Percentiles rank a stretch among this genome's conserved stretches.
phyloP scores from a whole-genome alignment of 2,329 filamentous ascomycete species.

The Xylariaceae sp. region DNA sequence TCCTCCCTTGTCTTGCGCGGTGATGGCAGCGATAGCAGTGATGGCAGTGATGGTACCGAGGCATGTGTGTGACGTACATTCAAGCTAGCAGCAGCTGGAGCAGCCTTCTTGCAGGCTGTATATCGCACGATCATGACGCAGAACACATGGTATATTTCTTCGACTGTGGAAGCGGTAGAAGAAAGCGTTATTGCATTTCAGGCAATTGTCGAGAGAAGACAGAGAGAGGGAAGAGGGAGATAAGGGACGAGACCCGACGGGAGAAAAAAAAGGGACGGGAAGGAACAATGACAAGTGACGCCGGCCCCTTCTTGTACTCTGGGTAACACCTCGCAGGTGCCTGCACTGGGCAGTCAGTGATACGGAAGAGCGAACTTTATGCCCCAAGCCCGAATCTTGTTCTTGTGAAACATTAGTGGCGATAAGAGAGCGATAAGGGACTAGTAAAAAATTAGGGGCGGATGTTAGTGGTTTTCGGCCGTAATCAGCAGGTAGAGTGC shows the following conservation, averaged over 20 bases:
- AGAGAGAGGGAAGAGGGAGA: neutral
- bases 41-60: constrained; percentile 1
- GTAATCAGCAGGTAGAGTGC: no score
- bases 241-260: neutral
- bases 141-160: constrained; percentile 20
- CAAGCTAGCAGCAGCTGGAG: constrained; percentile 32
- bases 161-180: constrained; percentile 1
- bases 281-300: neutral
- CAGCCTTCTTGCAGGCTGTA: constrained; percentile 38
- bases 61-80: constrained; percentile 30
- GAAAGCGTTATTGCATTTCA: neutral
- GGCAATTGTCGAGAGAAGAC: neutral
- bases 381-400: constrained; percentile 5
- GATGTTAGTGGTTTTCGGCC: neutral
- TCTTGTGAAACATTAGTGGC: neutral
- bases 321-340: neutral
- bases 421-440: constrained; percentile 11
- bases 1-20: constrained; percentile 4
- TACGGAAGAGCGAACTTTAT: constrained; percentile 8
- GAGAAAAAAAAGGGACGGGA: neutral
- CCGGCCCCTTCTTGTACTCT: neutral
- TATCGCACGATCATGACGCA: constrained; percentile 38
- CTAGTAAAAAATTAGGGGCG: neutral
- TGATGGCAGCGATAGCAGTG: neutral
- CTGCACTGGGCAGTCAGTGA: no score